phyloP scores from a whole-genome alignment of 2,329 filamentous ascomycete genomes.

The Pseudocercospora fijiensis region DNA sequence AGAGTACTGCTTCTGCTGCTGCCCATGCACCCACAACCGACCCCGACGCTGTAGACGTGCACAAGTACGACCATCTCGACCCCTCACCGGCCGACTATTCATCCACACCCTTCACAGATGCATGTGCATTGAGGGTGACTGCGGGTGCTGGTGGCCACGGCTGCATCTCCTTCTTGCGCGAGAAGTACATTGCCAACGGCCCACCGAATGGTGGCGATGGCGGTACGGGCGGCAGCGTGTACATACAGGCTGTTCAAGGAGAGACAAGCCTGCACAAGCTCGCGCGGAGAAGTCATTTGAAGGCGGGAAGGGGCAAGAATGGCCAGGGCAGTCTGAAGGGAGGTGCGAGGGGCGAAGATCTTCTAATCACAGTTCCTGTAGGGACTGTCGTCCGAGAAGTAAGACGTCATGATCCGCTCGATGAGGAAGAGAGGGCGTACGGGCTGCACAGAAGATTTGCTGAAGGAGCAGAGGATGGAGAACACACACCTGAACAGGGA shows the following conservation, averaged over 20 bases:
- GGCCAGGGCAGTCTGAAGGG: constrained; percentile 71
- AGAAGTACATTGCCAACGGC: constrained; percentile 84
- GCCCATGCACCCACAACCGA: neutral
- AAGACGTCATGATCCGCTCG: constrained; percentile 71
- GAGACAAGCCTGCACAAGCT: constrained; percentile 94
- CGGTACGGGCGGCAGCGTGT: constrained; percentile 85
- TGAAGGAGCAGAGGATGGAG: constrained; percentile 33
- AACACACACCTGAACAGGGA: constrained; percentile 6
- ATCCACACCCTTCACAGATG: constrained; percentile 79
- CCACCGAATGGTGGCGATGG: constrained; percentile 95
- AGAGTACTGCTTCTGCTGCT: neutral
- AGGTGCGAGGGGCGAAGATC: constrained; percentile 79
- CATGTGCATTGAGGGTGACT: constrained; percentile 72
- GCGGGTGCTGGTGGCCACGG: constrained; percentile 84
- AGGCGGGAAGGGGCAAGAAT: constrained; percentile 72
- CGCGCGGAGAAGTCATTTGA: constrained; percentile 70
- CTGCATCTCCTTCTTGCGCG: constrained; percentile 89
- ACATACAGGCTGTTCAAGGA: constrained; percentile 87
- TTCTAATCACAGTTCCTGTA: constrained; percentile 86
- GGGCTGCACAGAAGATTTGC: constrained; percentile 34
- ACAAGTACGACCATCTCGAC: constrained; percentile 22
- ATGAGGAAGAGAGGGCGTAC: constrained; percentile 58
- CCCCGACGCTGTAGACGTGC: neutral
- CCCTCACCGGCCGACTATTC: constrained; percentile 82
- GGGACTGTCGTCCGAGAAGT: constrained; percentile 88